A percentile compares a stretch with the other conserved stretches of the same genome.
phyloP scores from a whole-genome alignment of 1,284 basidiomycete species.

The Microbotryomycetes sp. region DNA sequence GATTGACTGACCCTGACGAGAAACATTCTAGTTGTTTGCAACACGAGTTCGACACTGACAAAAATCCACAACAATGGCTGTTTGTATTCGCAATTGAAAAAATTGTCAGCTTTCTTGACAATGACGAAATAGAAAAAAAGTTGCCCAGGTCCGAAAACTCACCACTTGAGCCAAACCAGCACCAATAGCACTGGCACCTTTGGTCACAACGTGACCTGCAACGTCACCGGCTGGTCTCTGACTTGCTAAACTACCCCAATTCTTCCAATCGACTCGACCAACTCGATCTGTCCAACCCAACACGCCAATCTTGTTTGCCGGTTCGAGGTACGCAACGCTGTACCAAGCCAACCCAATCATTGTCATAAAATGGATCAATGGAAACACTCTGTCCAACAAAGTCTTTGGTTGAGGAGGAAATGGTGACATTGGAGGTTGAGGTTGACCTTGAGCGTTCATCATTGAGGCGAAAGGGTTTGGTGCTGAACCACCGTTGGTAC shows the following conservation, averaged over 20 bases:
- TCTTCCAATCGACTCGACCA: slow-evolving; percentile 29
- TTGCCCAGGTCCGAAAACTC: slow-evolving; percentile 1
- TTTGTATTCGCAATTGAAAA: not conserved
- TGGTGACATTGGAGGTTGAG: slow-evolving; percentile 10
- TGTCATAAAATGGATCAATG: slow-evolving; percentile 33
- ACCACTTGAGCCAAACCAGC: slow-evolving; percentile 22
- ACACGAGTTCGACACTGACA: slow-evolving; percentile 35
- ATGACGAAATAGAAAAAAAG: not conserved
- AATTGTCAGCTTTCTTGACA: not conserved
- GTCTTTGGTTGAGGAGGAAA: slow-evolving; percentile 33
- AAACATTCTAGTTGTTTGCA: slow-evolving; percentile 34
- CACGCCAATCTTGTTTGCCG: slow-evolving; percentile 14
- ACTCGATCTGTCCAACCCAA: slow-evolving; percentile 23
- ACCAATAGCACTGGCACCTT: slow-evolving; percentile 12
- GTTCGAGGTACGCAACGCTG: slow-evolving; percentile 33
- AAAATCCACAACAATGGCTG: slow-evolving; percentile 38
- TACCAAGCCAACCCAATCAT: slow-evolving; percentile 35
- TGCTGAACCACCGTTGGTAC: not conserved
- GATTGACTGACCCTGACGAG: slow-evolving; percentile 25
- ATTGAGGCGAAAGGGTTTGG: slow-evolving; percentile 10
- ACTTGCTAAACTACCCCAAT: slow-evolving; percentile 28
- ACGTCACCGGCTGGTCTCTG: slow-evolving; percentile 12
- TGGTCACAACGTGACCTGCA: slow-evolving; percentile 8
- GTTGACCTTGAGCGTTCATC: not conserved
- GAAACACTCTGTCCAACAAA: slow-evolving; percentile 33